Evolutionary conservation across 148 eudicot species (phyloP).

Genomic region (Nepenthes mirabilis): DNA sequence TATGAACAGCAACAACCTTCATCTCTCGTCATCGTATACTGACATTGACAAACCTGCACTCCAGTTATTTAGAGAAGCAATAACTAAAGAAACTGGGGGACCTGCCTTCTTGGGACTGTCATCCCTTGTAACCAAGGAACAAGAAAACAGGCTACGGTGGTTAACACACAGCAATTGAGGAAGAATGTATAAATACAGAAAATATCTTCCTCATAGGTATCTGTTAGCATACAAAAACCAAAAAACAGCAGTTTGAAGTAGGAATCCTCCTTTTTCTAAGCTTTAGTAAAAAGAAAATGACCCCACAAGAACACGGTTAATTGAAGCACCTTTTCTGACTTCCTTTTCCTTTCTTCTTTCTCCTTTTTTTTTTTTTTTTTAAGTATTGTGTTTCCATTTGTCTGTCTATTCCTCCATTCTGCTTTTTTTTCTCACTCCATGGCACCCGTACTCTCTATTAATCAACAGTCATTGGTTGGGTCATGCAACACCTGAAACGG

Average conservation of each 20-base stretch:
- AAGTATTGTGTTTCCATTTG: background rate
- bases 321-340: conserved; percentile 7
- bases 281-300: conserved; percentile 19
- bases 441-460: conserved; percentile 12
- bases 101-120: too few species aligned
- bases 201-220: conserved; percentile 18
- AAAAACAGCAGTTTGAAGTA: conserved; percentile 1
- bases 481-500: conserved; percentile 94
- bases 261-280: conserved; percentile 11
- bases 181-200: conserved; percentile 21
- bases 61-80: too few species aligned
- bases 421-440: conserved; percentile 2
- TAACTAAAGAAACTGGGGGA: too few species aligned
- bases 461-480: conserved; percentile 85
- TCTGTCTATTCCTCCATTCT: conserved; percentile 5
- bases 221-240: conserved; percentile 5
- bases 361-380: conserved; percentile 3
- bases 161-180: background rate
- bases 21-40: too few species aligned
- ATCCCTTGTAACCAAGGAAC: too few species aligned
- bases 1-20: too few species aligned
- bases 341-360: conserved; percentile 9
- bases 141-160: too few species aligned
- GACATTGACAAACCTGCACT: too few species aligned
- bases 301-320: conserved; percentile 24